These are phyloP conservation scores for Quercus dentata DNA, from an alignment of 306 rosid species.

Conservation along the genomic window DNA sequence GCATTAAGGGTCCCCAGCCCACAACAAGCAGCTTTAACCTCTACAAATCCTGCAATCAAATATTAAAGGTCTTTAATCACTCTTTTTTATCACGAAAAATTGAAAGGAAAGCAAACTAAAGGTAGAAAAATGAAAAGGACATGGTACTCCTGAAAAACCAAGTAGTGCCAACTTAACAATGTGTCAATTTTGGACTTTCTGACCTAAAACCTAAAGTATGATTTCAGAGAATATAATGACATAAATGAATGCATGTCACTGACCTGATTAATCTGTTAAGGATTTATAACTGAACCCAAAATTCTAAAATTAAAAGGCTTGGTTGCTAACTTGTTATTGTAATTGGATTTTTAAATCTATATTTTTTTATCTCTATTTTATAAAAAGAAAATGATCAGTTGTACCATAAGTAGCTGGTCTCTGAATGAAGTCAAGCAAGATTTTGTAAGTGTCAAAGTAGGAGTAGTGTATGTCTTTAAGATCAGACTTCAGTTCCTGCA, in stretches of 20 bases:
- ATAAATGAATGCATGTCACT: too few relatives aligned
- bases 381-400: not conserved
- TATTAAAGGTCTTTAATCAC: not conserved
- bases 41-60: constrained; percentile 50
- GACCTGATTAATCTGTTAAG: too few relatives aligned
- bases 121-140: not conserved
- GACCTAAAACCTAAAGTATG: too few relatives aligned
- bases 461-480: constrained; percentile 43
- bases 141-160: not conserved
- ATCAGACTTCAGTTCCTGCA: constrained; percentile 41
- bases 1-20: constrained; percentile 61
- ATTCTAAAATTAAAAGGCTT: too few relatives aligned
- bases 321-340: too few relatives aligned
- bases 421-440: constrained; percentile 34
- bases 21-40: constrained; percentile 65
- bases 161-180: too few relatives aligned
- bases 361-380: too few relatives aligned
- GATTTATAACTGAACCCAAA: too few relatives aligned
- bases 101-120: not conserved
- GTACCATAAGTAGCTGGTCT: constrained; percentile 50
- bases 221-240: too few relatives aligned
- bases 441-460: constrained; percentile 58
- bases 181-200: too few relatives aligned
- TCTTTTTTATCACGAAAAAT: not conserved
- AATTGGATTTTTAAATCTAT: too few relatives aligned